Evolutionary conservation across 2,329 filamentous ascomycete species (phyloP), one percentile per base, ranked within the genome.

Genomic region (Sarocladium strictum): DNA sequence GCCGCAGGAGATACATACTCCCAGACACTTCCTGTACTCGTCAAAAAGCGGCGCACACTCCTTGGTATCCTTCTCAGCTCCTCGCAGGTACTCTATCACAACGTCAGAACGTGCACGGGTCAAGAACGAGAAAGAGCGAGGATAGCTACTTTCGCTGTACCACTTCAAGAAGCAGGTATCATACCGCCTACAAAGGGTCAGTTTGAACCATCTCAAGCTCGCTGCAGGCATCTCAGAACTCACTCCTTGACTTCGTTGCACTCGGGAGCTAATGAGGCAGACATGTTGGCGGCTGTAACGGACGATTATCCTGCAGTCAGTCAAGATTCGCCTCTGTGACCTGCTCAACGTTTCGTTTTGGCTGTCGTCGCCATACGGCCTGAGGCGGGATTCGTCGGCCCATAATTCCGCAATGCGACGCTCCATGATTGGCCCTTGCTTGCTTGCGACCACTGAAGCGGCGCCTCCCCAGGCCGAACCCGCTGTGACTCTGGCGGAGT

Each of bases 141-240:
- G 6, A 43, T 33, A 53, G 71, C 86, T 78, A 97, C 94, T 97
- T 73, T 99, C 94, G 67, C 92, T 97, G 71, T 99, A 99, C 94
- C 94, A 99, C 74, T 96, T 97, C 60, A 99, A 76, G 69, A 99
- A 99, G 74, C 94, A 99, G 53, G 87, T 92, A 70, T 99, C 94
- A 68, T 99, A 99, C 63, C 86, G 89, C 69, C 92, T 97, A 58
- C 12, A 38, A n/a, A n/a, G 2, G 14, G 38, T 60, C 56, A 50
- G 14, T 11, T 14, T n/a, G n/a, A 32, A 32, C 7, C 3, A 23
- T 3, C 21, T 24, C 3, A 9, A 21, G 33, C 45, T n/a, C 23
- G 4, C 5, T 10, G 3, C 45, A n/a, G 23, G 3, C n/a, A 32
- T 5, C 6, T 29, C 9, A 21, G 15, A 5, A 69, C 85, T 65